A percentile compares a stretch with the other conserved stretches of the same genome.
Evolutionary conservation across 2,329 filamentous ascomycete genomes (phyloP).

Genomic region (Fusarium robinianum): DNA sequence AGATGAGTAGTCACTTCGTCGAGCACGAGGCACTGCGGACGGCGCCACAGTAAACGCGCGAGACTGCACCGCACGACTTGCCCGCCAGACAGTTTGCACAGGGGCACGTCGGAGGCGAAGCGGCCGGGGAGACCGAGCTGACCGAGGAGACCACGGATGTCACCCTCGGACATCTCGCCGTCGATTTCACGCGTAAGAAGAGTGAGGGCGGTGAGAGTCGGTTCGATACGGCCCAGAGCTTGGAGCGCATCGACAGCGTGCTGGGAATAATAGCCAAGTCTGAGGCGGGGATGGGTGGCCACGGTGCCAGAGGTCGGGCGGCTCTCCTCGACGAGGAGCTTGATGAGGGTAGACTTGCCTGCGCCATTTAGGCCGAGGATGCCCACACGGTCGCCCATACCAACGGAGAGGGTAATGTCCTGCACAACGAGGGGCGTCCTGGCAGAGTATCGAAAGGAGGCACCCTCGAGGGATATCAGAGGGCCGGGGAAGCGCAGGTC

Average conservation of each 20-base stretch:
- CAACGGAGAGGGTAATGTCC: conserved; percentile 69
- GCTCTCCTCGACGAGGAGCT: conserved; percentile 65
- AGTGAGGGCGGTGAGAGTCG: conserved; percentile 65
- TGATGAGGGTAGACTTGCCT: conserved; percentile 80
- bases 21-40: conserved; percentile 73
- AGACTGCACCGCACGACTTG: conserved; percentile 72
- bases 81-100: conserved; percentile 76
- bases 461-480: conserved; percentile 71
- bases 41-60: conserved; percentile 68
- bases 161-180: conserved; percentile 64
- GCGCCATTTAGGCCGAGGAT: conserved; percentile 79
- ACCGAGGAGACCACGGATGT: conserved; percentile 67
- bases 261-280: conserved; percentile 78
- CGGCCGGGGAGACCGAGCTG: conserved; percentile 72
- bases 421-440: conserved; percentile 53
- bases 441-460: conserved; percentile 66
- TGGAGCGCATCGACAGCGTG: conserved; percentile 75
- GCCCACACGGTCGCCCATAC: conserved; percentile 74
- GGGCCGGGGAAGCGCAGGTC: conserved; percentile 77
- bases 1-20: conserved; percentile 87
- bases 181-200: conserved; percentile 62
- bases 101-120: conserved; percentile 72
- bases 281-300: conserved; percentile 69
- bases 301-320: conserved; percentile 65
- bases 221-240: conserved; percentile 52